Percentiles rank a stretch among this genome's conserved stretches.
phyloP scores from a whole-genome alignment of 768 basidiomycete genomes.

The Cystoderma amianthinum region DNA sequence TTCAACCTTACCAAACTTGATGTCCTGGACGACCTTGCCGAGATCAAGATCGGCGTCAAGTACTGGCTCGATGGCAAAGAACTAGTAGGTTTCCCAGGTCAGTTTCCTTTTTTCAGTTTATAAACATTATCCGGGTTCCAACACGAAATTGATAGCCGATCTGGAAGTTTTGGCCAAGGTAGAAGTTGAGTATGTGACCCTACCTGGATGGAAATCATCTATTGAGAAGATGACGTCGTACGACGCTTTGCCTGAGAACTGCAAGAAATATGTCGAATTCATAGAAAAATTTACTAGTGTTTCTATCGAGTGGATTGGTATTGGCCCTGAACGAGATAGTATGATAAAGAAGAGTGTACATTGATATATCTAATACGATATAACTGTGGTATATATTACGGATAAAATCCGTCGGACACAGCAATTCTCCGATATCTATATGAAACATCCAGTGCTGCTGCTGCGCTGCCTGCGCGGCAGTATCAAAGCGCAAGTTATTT shows the following conservation, averaged over 20 bases:
- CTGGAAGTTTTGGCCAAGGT: slow-evolving; percentile 74
- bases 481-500: no score
- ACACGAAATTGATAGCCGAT: slow-evolving; percentile 48
- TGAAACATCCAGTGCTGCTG: no score
- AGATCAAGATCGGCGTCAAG: slow-evolving; percentile 84
- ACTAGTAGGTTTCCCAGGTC: slow-evolving; percentile 83
- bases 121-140: background rate
- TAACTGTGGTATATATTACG: background rate
- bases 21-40: slow-evolving; percentile 73
- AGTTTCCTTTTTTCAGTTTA: slow-evolving; percentile 14
- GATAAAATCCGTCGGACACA: no score
- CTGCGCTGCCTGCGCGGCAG: no score
- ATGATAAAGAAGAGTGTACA: slow-evolving; percentile 39
- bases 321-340: slow-evolving; percentile 80
- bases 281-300: slow-evolving; percentile 72
- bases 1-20: slow-evolving; percentile 97
- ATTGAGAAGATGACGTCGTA: slow-evolving; percentile 62
- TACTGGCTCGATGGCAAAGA: slow-evolving; percentile 77
- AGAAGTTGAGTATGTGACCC: slow-evolving; percentile 79
- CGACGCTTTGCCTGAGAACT: slow-evolving; percentile 75
- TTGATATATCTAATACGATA: slow-evolving; percentile 2
- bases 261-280: slow-evolving; percentile 80
- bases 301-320: slow-evolving; percentile 87
- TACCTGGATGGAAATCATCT: slow-evolving; percentile 86
- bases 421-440: no score